phyloP scores from a whole-genome alignment of 2,329 filamentous ascomycete species.

The Albifimbria verrucaria region DNA sequence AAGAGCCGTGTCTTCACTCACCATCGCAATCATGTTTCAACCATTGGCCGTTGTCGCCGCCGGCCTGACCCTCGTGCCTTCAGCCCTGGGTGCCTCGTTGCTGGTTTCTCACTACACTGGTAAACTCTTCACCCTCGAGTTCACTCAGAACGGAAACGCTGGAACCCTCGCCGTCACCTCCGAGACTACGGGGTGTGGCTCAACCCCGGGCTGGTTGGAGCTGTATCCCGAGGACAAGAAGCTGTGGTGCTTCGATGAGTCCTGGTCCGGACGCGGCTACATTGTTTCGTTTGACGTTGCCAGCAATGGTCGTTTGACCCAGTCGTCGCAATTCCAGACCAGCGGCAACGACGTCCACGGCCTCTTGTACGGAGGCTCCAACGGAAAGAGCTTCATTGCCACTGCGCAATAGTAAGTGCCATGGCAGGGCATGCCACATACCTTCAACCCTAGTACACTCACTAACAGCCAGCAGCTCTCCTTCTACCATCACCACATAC shows the following conservation, averaged over 20 bases:
- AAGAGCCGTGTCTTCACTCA: no score
- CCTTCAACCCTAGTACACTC: background rate
- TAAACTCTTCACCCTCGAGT: background rate
- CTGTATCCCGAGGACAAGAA: background rate
- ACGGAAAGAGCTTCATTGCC: slow-evolving; percentile 39
- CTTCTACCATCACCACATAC: slow-evolving; percentile 40
- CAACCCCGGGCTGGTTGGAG: background rate
- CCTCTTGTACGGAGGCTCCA: slow-evolving; percentile 32
- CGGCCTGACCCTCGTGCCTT: no score
- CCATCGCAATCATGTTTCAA: no score
- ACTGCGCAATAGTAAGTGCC: slow-evolving; percentile 39
- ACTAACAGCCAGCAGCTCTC: slow-evolving; percentile 30
- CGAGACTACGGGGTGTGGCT: background rate
- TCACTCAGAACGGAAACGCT: background rate
- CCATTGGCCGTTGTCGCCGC: no score
- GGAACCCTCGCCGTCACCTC: background rate
- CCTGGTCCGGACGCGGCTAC: background rate
- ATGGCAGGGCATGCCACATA: background rate
- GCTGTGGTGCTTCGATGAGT: slow-evolving; percentile 1
- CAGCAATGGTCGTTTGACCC: slow-evolving; percentile 4
- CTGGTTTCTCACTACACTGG: slow-evolving; percentile 2
- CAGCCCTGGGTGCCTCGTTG: no score
- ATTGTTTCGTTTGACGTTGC: slow-evolving; percentile 1
- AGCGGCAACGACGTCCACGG: slow-evolving; percentile 24
- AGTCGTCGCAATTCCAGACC: background rate